phyloP scores from a whole-genome alignment of 352 stramenopile genomes.

The Aphanomyces invadans region DNA sequence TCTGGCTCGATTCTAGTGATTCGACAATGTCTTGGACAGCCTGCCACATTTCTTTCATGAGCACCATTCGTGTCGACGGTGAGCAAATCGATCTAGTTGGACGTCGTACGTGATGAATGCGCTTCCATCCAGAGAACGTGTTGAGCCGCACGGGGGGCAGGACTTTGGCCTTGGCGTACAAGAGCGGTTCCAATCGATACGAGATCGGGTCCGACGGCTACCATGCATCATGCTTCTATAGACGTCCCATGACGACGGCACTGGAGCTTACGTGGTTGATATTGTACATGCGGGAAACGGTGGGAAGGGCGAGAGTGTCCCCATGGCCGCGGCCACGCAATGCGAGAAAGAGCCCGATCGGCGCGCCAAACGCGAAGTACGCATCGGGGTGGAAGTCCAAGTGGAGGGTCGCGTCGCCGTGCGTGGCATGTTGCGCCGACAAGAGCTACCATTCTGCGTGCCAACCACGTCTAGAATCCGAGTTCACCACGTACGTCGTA shows the following conservation, averaged over 20 bases:
- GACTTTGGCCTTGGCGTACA: conserved; percentile 28
- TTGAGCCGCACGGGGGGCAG: conserved; percentile 14
- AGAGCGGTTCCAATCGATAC: conserved; percentile 93
- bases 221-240: background rate
- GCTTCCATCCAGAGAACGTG: conserved; percentile 19
- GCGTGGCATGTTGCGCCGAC: background rate
- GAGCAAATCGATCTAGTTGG: background rate
- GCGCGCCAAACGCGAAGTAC: conserved; percentile 86
- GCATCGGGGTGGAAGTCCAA: conserved; percentile 78
- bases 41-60: no score
- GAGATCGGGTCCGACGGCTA: conserved; percentile 88
- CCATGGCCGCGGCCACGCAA: conserved; percentile 80
- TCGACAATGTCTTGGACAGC: conserved; percentile 24
- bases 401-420: conserved; percentile 25
- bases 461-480: no score
- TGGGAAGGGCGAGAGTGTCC: conserved; percentile 61
- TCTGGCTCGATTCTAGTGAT: conserved; percentile 20
- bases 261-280: conserved; percentile 85
- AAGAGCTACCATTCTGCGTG: no score
- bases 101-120: conserved; percentile 19
- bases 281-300: conserved; percentile 86
- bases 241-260: no score
- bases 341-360: conserved; percentile 88
- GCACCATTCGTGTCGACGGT: no score
- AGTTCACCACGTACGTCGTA: conserved; percentile 88